Evolutionary conservation across 495 filamentous ascomycete genomes (phyloP), one percentile per base, ranked within the genome.

Genomic region (Neurospora sublineolata): DNA sequence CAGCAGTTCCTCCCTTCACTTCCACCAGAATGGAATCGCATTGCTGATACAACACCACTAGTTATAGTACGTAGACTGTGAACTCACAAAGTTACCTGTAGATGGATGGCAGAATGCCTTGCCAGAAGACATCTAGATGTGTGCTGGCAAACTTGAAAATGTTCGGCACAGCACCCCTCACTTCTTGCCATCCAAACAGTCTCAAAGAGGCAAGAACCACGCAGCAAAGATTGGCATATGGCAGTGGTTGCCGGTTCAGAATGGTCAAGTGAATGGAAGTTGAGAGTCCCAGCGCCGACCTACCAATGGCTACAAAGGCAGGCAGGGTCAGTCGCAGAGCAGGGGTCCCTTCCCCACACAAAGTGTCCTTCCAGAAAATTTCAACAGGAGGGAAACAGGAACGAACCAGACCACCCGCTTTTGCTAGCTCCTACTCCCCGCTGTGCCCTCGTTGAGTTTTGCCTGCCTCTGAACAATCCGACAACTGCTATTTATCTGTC

Each of bases 291-390:
- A 33, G 23, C 27, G 27, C 27, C 27, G 52, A 64, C 27, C 52
- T 64, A 64, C 52, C 52, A 64, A 64, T 30, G 46, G 42, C 41
- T n/a, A 42, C 41, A 52, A 23, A n/a, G 52, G 27, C 52, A 60
- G 52, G 52, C 52, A 64, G 52, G 52, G 52, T 64, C 52, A 64
- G 27, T 9, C 14, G 12, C 52, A 64, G 27, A 27, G 27, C 77
- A 76, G 75, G 77, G 78, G 70, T 74, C 73, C 74, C 52, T 14
- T 64, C 52, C 73, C 78, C 78, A 78, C 78, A 72, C 75, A 73
- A 73, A 69, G 60, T 69, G 58, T 71, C 75, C 73, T 67, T 71
- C 70, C 69, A 73, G 77, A 80, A 79, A 79, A 80, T 74, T 79
- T 80, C 76, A 79, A 78, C 67, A 18, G 52, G 27, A 64, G 27